Conservation (phyloP, 306 rosid genomes). For the Prinsepia uniflora region DNA sequence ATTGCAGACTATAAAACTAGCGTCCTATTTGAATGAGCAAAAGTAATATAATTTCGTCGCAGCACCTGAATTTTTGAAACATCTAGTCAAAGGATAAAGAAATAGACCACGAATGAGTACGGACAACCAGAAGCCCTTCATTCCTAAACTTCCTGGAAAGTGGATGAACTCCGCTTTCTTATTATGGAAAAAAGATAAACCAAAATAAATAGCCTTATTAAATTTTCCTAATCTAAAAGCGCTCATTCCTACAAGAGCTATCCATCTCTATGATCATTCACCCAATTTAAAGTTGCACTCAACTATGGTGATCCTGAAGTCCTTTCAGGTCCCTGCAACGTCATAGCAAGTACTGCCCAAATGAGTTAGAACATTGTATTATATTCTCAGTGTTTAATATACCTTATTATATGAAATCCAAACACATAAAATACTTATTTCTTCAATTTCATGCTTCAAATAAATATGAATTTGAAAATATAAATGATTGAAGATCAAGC, state of each 20-base stretch:
- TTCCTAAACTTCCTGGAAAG: slow-evolving; percentile 1
- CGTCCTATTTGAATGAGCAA: not conserved
- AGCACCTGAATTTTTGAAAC: slow-evolving; percentile 8
- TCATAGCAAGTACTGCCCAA: slow-evolving; percentile 22
- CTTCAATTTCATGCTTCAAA: not conserved
- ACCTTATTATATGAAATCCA: not conserved
- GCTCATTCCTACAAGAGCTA: slow-evolving; percentile 10
- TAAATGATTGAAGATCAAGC: not conserved
- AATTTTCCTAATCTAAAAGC: slow-evolving; percentile 10
- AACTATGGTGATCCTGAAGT: slow-evolving; percentile 38
- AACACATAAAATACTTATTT: slow-evolving; percentile 1
- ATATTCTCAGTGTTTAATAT: slow-evolving; percentile 4
- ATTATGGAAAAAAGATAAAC: not conserved
- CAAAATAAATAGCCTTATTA: slow-evolving; percentile 10
- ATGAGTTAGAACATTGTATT: slow-evolving; percentile 10
- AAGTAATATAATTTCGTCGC: not conserved
- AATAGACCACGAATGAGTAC: not conserved
- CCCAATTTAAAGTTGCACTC: slow-evolving; percentile 23
- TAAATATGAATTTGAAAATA: not conserved
- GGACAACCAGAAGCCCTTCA: slow-evolving; percentile 4
- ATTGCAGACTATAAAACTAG: not conserved
- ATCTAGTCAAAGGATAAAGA: not conserved
- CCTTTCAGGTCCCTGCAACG: slow-evolving; percentile 76
- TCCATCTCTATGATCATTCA: slow-evolving; percentile 26
- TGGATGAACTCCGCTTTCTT: slow-evolving; percentile 10